These are phyloP conservation scores for Tympanopsis confertula DNA, from an alignment of 2,329 filamentous ascomycete genomes.

Conservation along the genomic window DNA sequence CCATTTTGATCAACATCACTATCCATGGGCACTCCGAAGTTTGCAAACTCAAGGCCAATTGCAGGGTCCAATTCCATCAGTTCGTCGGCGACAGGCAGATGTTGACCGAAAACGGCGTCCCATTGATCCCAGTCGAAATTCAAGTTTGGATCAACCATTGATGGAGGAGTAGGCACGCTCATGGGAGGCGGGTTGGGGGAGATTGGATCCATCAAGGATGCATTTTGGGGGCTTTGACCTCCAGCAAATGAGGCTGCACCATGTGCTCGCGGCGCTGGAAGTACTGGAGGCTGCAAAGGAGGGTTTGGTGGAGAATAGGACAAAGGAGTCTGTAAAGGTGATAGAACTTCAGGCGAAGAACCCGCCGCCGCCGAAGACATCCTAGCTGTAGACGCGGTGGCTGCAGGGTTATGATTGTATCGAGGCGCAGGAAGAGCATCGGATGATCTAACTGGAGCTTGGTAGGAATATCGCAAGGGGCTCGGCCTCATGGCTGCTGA, in stretches of 20 bases:
- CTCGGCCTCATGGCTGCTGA: not conserved
- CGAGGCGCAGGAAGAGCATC: not conserved
- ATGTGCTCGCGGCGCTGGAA: too few species aligned
- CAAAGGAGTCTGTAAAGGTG: conserved; percentile 8
- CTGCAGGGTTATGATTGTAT: not conserved
- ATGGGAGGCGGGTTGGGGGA: conserved; percentile 3
- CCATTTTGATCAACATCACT: too few species aligned
- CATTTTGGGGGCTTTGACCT: not conserved
- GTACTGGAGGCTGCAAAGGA: not conserved
- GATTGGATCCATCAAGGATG: conserved; percentile 4
- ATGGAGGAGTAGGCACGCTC: conserved; percentile 17
- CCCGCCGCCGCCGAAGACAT: too few species aligned
- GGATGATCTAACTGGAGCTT: not conserved
- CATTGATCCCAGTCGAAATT: conserved; percentile 35
- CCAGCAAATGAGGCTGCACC: too few species aligned
- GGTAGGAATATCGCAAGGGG: not conserved
- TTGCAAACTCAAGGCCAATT: conserved; percentile 17
- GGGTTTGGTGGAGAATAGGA: conserved; percentile 3
- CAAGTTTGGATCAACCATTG: conserved; percentile 20
- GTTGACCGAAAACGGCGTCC: conserved; percentile 33
- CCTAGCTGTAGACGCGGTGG: conserved; percentile 4
- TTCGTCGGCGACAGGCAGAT: conserved; percentile 26
- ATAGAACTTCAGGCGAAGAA: conserved; percentile 10
- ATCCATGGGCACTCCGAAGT: too few species aligned
- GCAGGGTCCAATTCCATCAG: conserved; percentile 25